Evolutionary conservation across 2,329 filamentous ascomycete species (phyloP).

Genomic region (Alternaria metachromatica): DNA sequence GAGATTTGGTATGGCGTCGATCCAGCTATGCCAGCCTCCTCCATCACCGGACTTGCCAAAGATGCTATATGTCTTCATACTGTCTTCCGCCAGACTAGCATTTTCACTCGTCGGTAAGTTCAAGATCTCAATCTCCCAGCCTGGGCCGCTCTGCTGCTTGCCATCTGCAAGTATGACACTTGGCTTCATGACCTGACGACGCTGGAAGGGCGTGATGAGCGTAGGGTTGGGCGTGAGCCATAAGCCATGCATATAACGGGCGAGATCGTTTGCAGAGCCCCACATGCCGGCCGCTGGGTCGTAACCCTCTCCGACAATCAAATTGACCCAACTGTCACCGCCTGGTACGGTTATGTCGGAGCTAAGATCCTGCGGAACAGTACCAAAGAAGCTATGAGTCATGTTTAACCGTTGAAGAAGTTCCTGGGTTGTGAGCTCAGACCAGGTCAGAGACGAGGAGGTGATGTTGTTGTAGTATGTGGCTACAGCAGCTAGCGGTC

Average conservation of each 20-base stretch:
- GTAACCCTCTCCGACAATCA: conserved; percentile 37
- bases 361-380: conserved; percentile 25
- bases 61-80: conserved; percentile 30
- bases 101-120: conserved; percentile 18
- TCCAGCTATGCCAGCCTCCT: conserved; percentile 42
- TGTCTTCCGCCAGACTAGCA: not conserved
- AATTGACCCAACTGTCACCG: conserved; percentile 35
- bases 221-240: conserved; percentile 32
- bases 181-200: conserved; percentile 33
- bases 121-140: conserved; percentile 38
- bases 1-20: conserved; percentile 38
- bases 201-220: conserved; percentile 34
- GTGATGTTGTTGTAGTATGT: conserved; percentile 34
- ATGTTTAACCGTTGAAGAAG: conserved; percentile 34
- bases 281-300: conserved; percentile 43
- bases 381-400: conserved; percentile 36
- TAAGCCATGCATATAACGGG: conserved; percentile 30
- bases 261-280: conserved; percentile 41
- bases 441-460: conserved; percentile 26
- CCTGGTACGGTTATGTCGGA: conserved; percentile 32
- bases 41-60: conserved; percentile 44
- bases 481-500: conserved; percentile 27
- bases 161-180: conserved; percentile 32
- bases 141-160: conserved; percentile 35
- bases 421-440: conserved; percentile 24